These are phyloP conservation scores for Tuber borchii DNA, from an alignment of 495 filamentous ascomycete species.

Conservation along the genomic window DNA sequence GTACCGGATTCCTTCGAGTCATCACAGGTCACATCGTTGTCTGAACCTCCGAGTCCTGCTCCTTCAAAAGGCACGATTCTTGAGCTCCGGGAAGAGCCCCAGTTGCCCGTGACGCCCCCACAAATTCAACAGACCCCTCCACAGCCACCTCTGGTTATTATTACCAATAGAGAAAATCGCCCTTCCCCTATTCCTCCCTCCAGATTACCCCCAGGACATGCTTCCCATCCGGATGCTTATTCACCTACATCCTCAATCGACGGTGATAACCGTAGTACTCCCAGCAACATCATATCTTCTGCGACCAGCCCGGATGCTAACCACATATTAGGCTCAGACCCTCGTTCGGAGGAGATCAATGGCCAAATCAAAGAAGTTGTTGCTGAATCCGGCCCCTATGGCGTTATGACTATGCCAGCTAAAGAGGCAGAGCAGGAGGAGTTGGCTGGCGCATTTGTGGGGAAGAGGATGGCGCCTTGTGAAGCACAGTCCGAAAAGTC, in stretches of 20 bases:
- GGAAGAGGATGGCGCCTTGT: conserved; percentile 11
- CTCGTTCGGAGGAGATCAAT: conserved; percentile 6
- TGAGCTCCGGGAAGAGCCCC: conserved; percentile 23
- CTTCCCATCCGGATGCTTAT: conserved; percentile 27
- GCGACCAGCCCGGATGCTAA: conserved; percentile 41
- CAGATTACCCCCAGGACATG: background rate
- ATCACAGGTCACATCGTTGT: background rate
- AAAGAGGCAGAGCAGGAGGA: conserved; percentile 13
- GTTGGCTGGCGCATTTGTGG: conserved; percentile 1
- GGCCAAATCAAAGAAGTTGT: conserved; percentile 19
- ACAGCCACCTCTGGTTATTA: conserved; percentile 23
- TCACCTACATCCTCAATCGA: conserved; percentile 40
- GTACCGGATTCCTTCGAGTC: conserved; percentile 28
- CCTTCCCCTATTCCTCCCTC: conserved; percentile 17
- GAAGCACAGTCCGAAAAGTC: background rate
- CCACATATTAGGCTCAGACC: conserved; percentile 30
- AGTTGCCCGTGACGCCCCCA: conserved; percentile 10
- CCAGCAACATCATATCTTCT: conserved; percentile 34
- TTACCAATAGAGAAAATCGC: conserved; percentile 27
- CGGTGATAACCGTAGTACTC: conserved; percentile 25
- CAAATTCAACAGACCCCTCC: conserved; percentile 26
- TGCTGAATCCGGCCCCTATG: conserved; percentile 14
- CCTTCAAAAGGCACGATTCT: conserved; percentile 8
- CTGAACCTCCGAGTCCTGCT: conserved; percentile 2
- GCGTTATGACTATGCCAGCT: conserved; percentile 5